Evolutionary conservation across 495 filamentous ascomycete species (phyloP), one percentile per base, ranked within the genome.

Genomic region (Beverwykella pulmonaria): DNA sequence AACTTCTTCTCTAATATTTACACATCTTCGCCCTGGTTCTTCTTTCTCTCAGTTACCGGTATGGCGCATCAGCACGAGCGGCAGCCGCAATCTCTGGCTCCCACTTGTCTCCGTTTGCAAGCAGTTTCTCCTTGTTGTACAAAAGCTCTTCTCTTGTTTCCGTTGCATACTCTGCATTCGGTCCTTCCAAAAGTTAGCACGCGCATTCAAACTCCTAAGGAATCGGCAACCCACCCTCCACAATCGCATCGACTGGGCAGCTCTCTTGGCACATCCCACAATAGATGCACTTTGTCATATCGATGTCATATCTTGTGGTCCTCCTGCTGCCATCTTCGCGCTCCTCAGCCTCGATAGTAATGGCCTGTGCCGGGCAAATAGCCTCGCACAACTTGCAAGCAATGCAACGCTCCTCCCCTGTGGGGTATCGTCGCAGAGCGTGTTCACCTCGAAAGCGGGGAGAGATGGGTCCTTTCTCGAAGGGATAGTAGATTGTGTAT

Each of bases 211-310:
- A 26, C 36, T 2, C 1, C 20, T 10, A 32, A 19, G 26, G 19
- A 17, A 14, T n/a, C 0, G 56, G 32, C 14, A 27, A 68, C 70
- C 53, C 52, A 72, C 70, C 44, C 57, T 72, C 70, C 47, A 98
- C 94, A 77, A 98, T 98, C 36, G 94, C 94, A 79, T 98, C 94
- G 30, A 98, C 94, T 29, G 94, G 94, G 80, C 94, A 98, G 68
- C 91, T 95, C 83, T 98, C 94, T 81, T 98, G 94, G 84, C 94
- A 98, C 83, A 95, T 95, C 15, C 94, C 94, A 76, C 94, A 98
- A 84, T 98, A 98, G 77, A 98, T 98, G 80, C 94, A 98, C 83
- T 98, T 98, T 75, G 94, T 98, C 94, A 98, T 98, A 83, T 98
- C 94, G 77, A 98, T 96, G 80, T 98, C 94, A 80, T 98, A 98